Conservation (phyloP, 129 eudicot species). For the Lactuca sativa region DNA sequence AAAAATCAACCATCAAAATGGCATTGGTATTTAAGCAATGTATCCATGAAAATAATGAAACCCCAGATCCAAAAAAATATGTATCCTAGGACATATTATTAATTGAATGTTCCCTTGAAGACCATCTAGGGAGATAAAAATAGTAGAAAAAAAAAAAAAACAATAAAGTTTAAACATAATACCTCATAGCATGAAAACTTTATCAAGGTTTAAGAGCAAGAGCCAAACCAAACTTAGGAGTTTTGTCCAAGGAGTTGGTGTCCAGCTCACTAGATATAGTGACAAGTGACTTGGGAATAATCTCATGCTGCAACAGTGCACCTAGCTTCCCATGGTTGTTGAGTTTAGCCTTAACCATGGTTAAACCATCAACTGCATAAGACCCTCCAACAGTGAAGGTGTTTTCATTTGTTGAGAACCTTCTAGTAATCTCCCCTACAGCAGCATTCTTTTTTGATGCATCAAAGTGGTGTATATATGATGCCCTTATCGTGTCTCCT, state of each 20-base stretch:
- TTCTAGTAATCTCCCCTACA: slow-evolving; percentile 70
- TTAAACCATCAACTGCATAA: slow-evolving; percentile 59
- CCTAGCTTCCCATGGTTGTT: slow-evolving; percentile 77
- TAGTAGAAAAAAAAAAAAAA: not conserved
- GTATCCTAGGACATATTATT: slow-evolving; percentile 18
- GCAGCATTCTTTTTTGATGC: slow-evolving; percentile 61
- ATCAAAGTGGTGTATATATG: slow-evolving; percentile 70
- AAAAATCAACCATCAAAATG: slow-evolving; percentile 3
- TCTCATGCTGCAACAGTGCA: slow-evolving; percentile 71
- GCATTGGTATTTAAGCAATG: slow-evolving; percentile 9
- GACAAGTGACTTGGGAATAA: slow-evolving; percentile 64
- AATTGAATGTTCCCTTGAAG: slow-evolving; percentile 23
- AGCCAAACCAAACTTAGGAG: slow-evolving; percentile 74
- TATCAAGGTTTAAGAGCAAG: slow-evolving; percentile 74
- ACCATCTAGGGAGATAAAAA: not conserved
- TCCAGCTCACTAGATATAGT: slow-evolving; percentile 76
- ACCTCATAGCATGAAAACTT: not conserved
- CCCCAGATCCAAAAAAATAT: slow-evolving; percentile 9
- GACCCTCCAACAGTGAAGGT: slow-evolving; percentile 78
- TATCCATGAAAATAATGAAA: not conserved
- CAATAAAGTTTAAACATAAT: not conserved
- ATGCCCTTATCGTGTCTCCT: slow-evolving; percentile 77
- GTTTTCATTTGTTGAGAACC: slow-evolving; percentile 78
- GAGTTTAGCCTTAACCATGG: slow-evolving; percentile 66
- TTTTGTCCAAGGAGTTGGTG: slow-evolving; percentile 75